Base-by-base conservation (phyloP, 768 basidiomycete species). In the Scleroderma bovista region DNA sequence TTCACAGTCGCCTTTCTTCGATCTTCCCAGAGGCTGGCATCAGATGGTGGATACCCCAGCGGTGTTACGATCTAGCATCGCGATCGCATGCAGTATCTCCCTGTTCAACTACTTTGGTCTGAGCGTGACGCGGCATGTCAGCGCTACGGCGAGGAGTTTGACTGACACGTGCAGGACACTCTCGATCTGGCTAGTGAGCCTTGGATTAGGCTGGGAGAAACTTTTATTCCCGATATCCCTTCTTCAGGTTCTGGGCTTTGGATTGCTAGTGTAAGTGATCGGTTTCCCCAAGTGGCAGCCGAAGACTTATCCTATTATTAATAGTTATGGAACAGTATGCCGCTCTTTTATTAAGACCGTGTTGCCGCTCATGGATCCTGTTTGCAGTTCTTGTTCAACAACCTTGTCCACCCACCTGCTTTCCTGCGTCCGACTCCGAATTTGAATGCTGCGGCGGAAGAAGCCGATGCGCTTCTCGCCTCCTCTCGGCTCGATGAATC, bases 111-210 rank as follows among this genome's bases (percentile, higher is more conserved):
- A 81, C 70, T 95, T 92, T 59, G 93, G 93, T 11, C 67, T 95
- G 45, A 91, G 88, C 64, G 90, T 96, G 51, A 95, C 93, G n/a
- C 78, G 84, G 54, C 84, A 90, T 62, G 89, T 97, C 51, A 92
- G 87, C 64, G 94, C 95, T 31, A 96, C 93, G 1, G 90, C 91
- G 16, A 80, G 95, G 53, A 88, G 85, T 48, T 75, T 96, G 50
- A 89, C 93, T 33, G 96, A 99, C 67, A 94, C 93, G 6, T 96
- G 93, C 71, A 79, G 96, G 59, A 98, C 96, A 1, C 75, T 98
- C 47, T 80, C 81, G n/a, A 98, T 99, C 64, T 99, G 96, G 96
- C 70, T 94, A 55, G 73, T 99, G 60, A 92, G 89, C 62, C 75
- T 96, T 46, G 83, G 77, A 1, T 70, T 96, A 22, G 93, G 94